A percentile compares a stretch with the other conserved stretches of the same genome.
Evolutionary conservation across 176 grass and related monocot genomes (phyloP).

Genomic region (Raddia distichophylla): DNA sequence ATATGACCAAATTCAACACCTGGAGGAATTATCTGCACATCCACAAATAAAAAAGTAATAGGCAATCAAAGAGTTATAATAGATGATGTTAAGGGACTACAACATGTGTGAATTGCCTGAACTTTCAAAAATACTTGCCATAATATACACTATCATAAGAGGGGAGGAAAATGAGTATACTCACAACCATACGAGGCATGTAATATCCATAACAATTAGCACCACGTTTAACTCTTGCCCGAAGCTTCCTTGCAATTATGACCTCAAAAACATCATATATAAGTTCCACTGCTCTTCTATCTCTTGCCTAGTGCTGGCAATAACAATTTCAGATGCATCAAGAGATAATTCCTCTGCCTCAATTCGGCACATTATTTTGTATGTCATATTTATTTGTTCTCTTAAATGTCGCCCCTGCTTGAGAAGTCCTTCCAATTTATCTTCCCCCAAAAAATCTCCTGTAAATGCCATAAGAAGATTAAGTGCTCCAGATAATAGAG

Average conservation of each 20-base stretch:
- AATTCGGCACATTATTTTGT: slow-evolving; percentile 88
- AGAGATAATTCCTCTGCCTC: slow-evolving; percentile 79
- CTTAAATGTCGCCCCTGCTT: slow-evolving; percentile 80
- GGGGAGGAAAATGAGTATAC: slow-evolving; percentile 45
- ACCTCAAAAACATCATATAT: slow-evolving; percentile 87
- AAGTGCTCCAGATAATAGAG: slow-evolving; percentile 68
- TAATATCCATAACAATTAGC: slow-evolving; percentile 72
- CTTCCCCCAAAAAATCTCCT: slow-evolving; percentile 76
- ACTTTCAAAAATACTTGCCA: slow-evolving; percentile 25
- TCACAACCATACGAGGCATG: slow-evolving; percentile 88
- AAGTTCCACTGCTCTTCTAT: slow-evolving; percentile 80
- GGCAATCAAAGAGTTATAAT: slow-evolving; percentile 19
- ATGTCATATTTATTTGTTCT: slow-evolving; percentile 79
- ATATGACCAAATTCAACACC: slow-evolving; percentile 80
- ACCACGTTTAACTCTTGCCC: slow-evolving; percentile 69
- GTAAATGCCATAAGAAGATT: slow-evolving; percentile 79
- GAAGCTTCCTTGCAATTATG: slow-evolving; percentile 69
- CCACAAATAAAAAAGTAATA: slow-evolving; percentile 13
- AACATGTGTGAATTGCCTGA: slow-evolving; percentile 8
- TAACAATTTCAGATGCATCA: slow-evolving; percentile 82
- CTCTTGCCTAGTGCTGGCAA: slow-evolving; percentile 83
- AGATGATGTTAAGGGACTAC: background rate
- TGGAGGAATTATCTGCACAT: slow-evolving; percentile 68
- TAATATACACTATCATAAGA: background rate
- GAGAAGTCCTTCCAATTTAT: slow-evolving; percentile 78